Evolutionary conservation across 1,139 yeast genomes (phyloP), one percentile per base, ranked within the genome.

Genomic region (Hansenula sp.): DNA sequence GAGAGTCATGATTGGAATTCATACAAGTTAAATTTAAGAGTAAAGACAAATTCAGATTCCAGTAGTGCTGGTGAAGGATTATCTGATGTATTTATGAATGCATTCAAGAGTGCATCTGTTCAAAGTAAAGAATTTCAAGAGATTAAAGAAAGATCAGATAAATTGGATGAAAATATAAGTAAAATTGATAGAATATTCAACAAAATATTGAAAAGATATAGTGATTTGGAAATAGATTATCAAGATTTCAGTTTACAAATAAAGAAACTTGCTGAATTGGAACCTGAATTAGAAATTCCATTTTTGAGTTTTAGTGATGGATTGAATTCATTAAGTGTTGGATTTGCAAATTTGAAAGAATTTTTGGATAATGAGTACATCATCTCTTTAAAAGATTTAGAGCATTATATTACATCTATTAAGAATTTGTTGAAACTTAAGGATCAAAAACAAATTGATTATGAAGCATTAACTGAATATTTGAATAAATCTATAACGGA

Each of bases 1-100:
- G 92, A 87, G 50, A 77, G 90, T 25, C 71, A 73, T 32, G 96
- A 88, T 51, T 90, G 97, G 96, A 73, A 78, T 44, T 77, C 90
- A 1, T 88, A 82, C 61, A 81, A 83, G 50, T 76, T 81, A 42
- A 82, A 77, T 51, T 61, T 81, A 46, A 79, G 70, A 62, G 62
- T 71, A 47, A 63, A 55, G 42, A 41, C 58, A 49, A 60, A 66
- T 6, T 35, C 38, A 17, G 51, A 48, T 18, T 37, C 30, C 4
- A 39, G 39, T 21, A 36, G 46, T 31, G 42, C 52, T 3, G 48
- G 56, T 8, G 70, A 65, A 26, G 69, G 66, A 29, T 61, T 66
- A n/a, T 82, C 96, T 0, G 98, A 92, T 57, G 83, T 87, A 1
- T 79, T 92, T 30, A 83, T 92, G 82, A 92, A 92, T 58, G 95